A percentile compares a stretch with the other conserved stretches of the same genome.
These are phyloP conservation scores for Adansonia grandidieri DNA, from an alignment of 441 rosid species.

Conservation along the genomic window DNA sequence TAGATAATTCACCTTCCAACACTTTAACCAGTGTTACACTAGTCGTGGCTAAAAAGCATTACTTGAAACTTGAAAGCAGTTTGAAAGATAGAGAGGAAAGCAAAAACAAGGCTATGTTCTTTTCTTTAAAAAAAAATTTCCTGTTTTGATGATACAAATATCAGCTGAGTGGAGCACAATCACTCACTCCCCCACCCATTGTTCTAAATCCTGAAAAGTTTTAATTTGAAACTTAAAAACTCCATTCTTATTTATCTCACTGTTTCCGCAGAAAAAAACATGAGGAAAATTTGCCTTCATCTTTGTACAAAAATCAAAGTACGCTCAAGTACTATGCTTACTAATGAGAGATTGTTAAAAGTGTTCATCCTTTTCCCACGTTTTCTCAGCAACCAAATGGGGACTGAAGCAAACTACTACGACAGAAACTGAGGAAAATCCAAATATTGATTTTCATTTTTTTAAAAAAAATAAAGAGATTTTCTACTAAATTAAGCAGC, in stretches of 20 bases:
- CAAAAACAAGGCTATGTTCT: neutral
- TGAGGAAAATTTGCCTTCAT: neutral
- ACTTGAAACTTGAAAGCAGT: neutral
- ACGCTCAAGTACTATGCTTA: neutral
- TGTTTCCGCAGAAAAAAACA: neutral
- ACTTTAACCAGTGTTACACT: neutral
- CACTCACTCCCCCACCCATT: too few relatives aligned
- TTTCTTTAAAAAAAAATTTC: too few relatives aligned
- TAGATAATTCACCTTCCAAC: neutral
- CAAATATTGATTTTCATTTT: too few relatives aligned
- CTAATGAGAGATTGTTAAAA: neutral
- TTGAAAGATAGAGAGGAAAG: neutral
- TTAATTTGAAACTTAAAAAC: neutral
- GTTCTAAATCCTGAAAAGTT: too few relatives aligned
- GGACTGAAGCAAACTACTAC: neutral
- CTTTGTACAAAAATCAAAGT: neutral
- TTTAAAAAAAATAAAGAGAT: neutral
- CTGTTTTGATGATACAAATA: too few relatives aligned
- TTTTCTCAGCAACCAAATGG: conserved; percentile 14
- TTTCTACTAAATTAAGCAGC: conserved; percentile 1
- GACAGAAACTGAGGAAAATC: neutral
- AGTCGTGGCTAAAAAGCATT: neutral
- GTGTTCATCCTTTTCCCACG: neutral
- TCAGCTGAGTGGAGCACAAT: too few relatives aligned
- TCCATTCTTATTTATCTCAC: neutral